These are phyloP conservation scores for Lachnellula occidentalis DNA, from an alignment of 2,329 filamentous ascomycete genomes.

Conservation along the genomic window DNA sequence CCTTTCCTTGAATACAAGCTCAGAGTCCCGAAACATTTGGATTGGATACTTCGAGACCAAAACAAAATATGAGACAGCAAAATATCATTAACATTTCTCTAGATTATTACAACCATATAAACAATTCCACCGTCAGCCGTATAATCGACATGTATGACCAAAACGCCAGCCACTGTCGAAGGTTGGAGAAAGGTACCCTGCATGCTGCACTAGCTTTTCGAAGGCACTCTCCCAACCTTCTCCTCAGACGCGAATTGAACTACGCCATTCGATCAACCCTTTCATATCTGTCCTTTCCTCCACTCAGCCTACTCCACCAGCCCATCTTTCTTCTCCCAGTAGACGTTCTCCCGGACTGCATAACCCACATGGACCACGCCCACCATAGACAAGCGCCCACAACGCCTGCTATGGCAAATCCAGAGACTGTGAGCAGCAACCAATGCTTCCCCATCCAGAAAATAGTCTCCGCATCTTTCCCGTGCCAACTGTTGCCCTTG, in stretches of 20 bases:
- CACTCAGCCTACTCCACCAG: slow-evolving; percentile 24
- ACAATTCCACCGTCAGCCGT: not conserved
- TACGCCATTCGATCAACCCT: slow-evolving; percentile 29
- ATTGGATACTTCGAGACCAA: not conserved
- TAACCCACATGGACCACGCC: slow-evolving; percentile 26
- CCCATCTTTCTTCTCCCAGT: slow-evolving; percentile 9
- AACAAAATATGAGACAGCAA: not conserved
- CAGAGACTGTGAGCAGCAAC: slow-evolving; percentile 33
- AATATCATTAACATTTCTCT: not conserved
- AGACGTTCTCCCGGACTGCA: slow-evolving; percentile 12
- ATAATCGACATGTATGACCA: not conserved
- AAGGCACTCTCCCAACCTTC: slow-evolving; percentile 13
- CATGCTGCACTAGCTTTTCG: slow-evolving; percentile 28
- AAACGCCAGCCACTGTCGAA: not conserved
- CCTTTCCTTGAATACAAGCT: not conserved
- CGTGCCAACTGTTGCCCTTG: slow-evolving; percentile 43
- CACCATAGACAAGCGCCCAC: slow-evolving; percentile 26
- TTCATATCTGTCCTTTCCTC: slow-evolving; percentile 27
- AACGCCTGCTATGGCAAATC: slow-evolving; percentile 29
- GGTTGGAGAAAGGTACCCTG: slow-evolving; percentile 5
- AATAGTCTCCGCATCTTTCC: slow-evolving; percentile 40
- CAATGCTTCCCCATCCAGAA: slow-evolving; percentile 45
- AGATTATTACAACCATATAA: not conserved
- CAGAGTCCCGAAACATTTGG: not conserved
- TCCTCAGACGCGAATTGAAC: not conserved